A percentile compares a stretch with the other conserved stretches of the same genome.
phyloP scores from a whole-genome alignment of 306 rosid species.

The Malus asiatica region DNA sequence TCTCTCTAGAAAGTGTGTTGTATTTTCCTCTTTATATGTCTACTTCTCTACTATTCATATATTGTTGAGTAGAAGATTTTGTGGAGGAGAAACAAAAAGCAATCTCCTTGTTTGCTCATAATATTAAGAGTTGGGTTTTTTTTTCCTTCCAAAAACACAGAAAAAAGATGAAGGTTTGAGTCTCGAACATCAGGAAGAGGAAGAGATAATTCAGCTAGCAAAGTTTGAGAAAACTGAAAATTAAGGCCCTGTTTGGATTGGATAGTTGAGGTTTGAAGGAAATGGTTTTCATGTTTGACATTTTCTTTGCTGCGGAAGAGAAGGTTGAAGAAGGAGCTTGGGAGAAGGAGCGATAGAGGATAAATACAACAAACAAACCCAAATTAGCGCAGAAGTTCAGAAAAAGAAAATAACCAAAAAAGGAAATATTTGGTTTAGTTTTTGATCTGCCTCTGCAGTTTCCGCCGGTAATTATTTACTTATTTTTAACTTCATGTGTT shows the following conservation, averaged over 20 bases:
- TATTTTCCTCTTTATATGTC: conserved; percentile 14
- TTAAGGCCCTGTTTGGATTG: conserved; percentile 5
- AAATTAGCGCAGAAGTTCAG: conserved; percentile 45
- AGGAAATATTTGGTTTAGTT: conserved; percentile 7
- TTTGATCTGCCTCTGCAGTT: conserved; percentile 64
- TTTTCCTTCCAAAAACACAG: conserved; percentile 23
- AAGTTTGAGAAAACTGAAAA: conserved; percentile 14
- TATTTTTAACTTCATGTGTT: neutral
- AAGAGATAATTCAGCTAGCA: neutral
- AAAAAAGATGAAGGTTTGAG: neutral
- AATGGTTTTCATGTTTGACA: conserved; percentile 75
- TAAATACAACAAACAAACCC: conserved; percentile 4
- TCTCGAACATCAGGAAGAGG: neutral
- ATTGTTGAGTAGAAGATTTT: conserved; percentile 13
- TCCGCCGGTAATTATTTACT: conserved; percentile 46
- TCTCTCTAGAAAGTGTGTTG: conserved; percentile 15
- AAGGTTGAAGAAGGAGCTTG: conserved; percentile 79
- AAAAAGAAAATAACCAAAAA: conserved; percentile 1
- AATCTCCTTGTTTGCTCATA: conserved; percentile 28
- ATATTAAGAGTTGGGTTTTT: conserved; percentile 19
- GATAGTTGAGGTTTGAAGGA: conserved; percentile 16
- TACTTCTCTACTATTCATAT: conserved; percentile 15
- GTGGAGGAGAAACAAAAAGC: conserved; percentile 26
- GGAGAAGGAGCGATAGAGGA: conserved; percentile 70
- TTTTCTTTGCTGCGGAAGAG: conserved; percentile 39